Conservation (phyloP, 768 basidiomycete genomes). For the Leccinum barrowsii region DNA sequence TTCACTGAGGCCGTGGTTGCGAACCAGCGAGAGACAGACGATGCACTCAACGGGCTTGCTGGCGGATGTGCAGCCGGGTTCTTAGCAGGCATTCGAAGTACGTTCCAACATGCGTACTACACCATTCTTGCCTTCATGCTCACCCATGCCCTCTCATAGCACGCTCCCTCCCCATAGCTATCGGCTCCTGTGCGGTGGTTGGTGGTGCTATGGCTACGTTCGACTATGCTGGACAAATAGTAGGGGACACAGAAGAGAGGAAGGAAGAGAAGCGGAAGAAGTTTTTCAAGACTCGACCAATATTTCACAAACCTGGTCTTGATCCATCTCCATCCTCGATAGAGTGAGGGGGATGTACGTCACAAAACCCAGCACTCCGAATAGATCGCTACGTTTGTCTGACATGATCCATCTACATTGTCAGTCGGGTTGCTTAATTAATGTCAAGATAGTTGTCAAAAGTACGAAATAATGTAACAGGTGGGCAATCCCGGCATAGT, state of each 20-base stretch:
- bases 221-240: conserved; percentile 70
- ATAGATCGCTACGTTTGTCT: conserved; percentile 14
- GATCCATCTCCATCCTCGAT: conserved; percentile 16
- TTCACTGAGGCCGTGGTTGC: conserved; percentile 77
- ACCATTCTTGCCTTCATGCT: conserved; percentile 5
- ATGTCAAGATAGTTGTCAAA: conserved; percentile 1
- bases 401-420: background rate
- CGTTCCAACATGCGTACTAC: conserved; percentile 15
- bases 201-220: conserved; percentile 80
- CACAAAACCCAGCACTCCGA: conserved; percentile 5
- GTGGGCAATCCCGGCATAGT: background rate
- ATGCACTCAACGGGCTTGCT: conserved; percentile 76
- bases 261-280: conserved; percentile 68
- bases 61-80: conserved; percentile 94
- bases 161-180: conserved; percentile 78
- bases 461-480: conserved; percentile 1
- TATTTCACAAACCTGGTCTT: conserved; percentile 30
- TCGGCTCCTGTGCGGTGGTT: conserved; percentile 74
- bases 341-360: conserved; percentile 16
- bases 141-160: conserved; percentile 40
- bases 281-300: conserved; percentile 76
- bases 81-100: conserved; percentile 82
- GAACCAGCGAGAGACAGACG: conserved; percentile 75
- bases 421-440: background rate
- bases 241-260: conserved; percentile 42